Evolutionary conservation across 768 basidiomycete species (phyloP).

Genomic region (Boletus sensibilis): DNA sequence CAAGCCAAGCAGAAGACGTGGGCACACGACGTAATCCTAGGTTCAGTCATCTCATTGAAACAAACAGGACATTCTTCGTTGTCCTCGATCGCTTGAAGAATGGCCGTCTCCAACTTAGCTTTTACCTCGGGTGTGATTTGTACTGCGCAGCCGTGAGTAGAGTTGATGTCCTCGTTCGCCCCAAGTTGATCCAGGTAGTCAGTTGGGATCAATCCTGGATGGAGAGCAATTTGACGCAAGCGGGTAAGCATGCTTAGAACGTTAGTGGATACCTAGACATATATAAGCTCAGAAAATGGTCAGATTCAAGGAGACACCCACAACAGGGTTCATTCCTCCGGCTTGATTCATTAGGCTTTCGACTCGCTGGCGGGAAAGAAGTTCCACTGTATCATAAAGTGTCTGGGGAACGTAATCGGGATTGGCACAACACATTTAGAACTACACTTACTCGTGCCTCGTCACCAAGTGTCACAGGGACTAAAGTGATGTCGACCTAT

Average conservation of each 20-base stretch:
- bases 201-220: slow-evolving; percentile 70
- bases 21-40: slow-evolving; percentile 70
- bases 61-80: slow-evolving; percentile 83
- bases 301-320: slow-evolving; percentile 20
- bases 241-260: slow-evolving; percentile 84
- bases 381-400: slow-evolving; percentile 70
- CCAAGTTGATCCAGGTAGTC: slow-evolving; percentile 68
- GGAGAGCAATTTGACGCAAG: slow-evolving; percentile 77
- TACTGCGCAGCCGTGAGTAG: slow-evolving; percentile 22
- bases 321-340: slow-evolving; percentile 42
- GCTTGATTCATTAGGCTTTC: slow-evolving; percentile 48
- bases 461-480: slow-evolving; percentile 63
- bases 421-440: background rate
- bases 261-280: slow-evolving; percentile 58
- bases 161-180: slow-evolving; percentile 26
- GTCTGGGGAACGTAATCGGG: slow-evolving; percentile 35
- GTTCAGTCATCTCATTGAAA: slow-evolving; percentile 56
- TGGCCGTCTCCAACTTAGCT: slow-evolving; percentile 51
- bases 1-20: slow-evolving; percentile 74
- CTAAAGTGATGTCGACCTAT: slow-evolving; percentile 74
- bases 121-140: slow-evolving; percentile 55
- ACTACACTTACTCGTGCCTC: slow-evolving; percentile 57
- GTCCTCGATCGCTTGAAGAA: slow-evolving; percentile 73
- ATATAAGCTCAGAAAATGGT: slow-evolving; percentile 1
- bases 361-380: slow-evolving; percentile 60